Base-by-base conservation (phyloP, 495 filamentous ascomycete species). In the Daldinia caldariorum region DNA sequence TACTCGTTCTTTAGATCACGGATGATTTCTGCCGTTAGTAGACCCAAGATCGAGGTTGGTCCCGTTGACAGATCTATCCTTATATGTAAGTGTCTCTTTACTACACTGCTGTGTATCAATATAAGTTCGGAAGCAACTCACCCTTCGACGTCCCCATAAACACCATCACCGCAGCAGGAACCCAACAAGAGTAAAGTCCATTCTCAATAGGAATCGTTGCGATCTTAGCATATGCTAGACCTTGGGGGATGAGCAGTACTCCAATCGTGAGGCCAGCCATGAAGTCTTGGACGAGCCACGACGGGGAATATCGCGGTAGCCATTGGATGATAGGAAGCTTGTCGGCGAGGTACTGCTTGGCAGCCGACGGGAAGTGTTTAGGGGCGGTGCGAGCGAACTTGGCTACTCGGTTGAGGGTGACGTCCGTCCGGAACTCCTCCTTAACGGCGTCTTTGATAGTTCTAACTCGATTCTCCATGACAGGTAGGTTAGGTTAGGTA, bases 111-210 rank as follows among this genome's bases (percentile, higher is more conserved):
- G 9, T 26, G 51, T 37, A 13, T 6, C 2, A 14, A 38, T 39
- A 20, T 22, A 10, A 39, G 45, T 53, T 50, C 7, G 37, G n/a
- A 10, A 50, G 13, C 14, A 32, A 54, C 77, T 62, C 65, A 83
- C 85, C 84, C 63, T 87, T 86, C 12, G 84, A 84, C 3, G 84
- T 85, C 3, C 84, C 85, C 82, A 87, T 86, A 45, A 87, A 79
- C 4, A 83, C 78, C 62, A 84, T 84, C 12, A 86, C 72, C 12
- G 78, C 74, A 14, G 81, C 78, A 1, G 85, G 84, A 20, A 86
- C 67, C 85, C 85, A 87, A 67, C 80, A 82, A 5, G 84, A 83
- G 72, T 83, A 82, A 16, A 87, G 80, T 10, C 83, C 83, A 74
- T 83, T 81, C 60, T 84, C 77, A 9, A 84, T 82, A 0, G 84